Conservation (phyloP, 345 rosid genomes). For the Brassica incana region DNA sequence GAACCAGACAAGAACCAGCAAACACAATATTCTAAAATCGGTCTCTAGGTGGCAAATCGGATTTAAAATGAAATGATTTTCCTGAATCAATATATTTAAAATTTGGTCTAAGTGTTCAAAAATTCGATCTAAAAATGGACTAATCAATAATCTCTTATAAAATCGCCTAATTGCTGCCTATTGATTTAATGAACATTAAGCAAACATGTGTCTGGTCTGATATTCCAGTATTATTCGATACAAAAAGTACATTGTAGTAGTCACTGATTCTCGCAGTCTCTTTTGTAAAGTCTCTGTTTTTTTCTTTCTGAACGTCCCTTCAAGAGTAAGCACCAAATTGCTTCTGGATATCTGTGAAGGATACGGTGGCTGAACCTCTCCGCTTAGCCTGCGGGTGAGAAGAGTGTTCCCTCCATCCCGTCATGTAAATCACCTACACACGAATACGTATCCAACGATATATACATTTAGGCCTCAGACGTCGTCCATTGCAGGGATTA, state of each 20-base stretch:
- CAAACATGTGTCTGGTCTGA: background rate
- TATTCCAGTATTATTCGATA: background rate
- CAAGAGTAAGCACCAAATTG: slow-evolving; percentile 56
- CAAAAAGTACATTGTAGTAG: background rate
- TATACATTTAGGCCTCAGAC: too few relatives aligned
- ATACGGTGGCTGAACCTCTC: slow-evolving; percentile 87
- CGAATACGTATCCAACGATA: background rate
- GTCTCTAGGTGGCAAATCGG: too few relatives aligned
- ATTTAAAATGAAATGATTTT: too few relatives aligned
- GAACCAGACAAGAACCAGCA: background rate
- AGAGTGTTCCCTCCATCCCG: slow-evolving; percentile 92
- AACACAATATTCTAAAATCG: too few relatives aligned
- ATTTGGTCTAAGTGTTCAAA: too few relatives aligned
- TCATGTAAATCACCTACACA: slow-evolving; percentile 89
- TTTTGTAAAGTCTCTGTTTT: slow-evolving; percentile 2
- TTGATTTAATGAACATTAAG: too few relatives aligned
- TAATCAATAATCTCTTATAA: too few relatives aligned
- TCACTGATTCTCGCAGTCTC: slow-evolving; percentile 1
- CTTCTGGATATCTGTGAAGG: slow-evolving; percentile 70
- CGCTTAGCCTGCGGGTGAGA: slow-evolving; percentile 82
- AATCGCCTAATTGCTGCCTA: too few relatives aligned
- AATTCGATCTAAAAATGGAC: too few relatives aligned
- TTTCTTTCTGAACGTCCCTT: slow-evolving; percentile 26
- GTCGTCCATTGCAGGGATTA: too few relatives aligned
- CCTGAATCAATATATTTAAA: too few relatives aligned